phyloP scores from a whole-genome alignment of 768 basidiomycete genomes.

The Podaxis carcinomalis region DNA sequence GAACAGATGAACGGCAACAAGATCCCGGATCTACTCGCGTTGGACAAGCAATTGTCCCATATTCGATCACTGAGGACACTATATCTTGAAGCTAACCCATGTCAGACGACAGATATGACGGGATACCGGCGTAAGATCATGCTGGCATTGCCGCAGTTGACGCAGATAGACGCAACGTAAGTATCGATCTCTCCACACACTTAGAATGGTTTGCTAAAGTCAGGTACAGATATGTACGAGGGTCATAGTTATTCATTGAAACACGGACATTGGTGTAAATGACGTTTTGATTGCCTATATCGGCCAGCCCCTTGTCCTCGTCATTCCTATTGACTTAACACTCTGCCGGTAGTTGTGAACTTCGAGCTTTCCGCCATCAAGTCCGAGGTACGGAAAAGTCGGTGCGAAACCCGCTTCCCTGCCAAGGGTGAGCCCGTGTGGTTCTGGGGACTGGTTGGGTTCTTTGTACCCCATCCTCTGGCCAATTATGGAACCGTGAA shows the following conservation, averaged over 20 bases:
- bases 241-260: not conserved
- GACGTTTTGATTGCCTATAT: not conserved
- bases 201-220: not conserved
- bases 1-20: constrained; percentile 82
- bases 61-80: constrained; percentile 73
- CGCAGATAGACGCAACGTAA: constrained; percentile 95
- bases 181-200: constrained; percentile 26
- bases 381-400: not conserved
- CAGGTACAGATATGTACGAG: constrained; percentile 6
- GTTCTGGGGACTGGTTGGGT: not conserved
- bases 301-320: not conserved
- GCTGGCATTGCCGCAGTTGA: constrained; percentile 80
- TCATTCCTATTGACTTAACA: not conserved
- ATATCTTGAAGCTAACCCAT: constrained; percentile 94
- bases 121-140: constrained; percentile 88
- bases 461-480: not conserved
- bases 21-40: constrained; percentile 62
- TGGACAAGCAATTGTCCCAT: constrained; percentile 63
- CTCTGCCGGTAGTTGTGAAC: not conserved
- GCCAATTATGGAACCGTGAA: not conserved
- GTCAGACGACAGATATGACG: constrained; percentile 72
- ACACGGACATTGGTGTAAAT: not conserved
- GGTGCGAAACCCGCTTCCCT: not conserved
- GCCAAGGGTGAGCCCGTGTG: not conserved
- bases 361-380: not conserved